These are phyloP conservation scores for Tulasnella sp. DNA, from an alignment of 768 basidiomycete genomes.

Conservation along the genomic window DNA sequence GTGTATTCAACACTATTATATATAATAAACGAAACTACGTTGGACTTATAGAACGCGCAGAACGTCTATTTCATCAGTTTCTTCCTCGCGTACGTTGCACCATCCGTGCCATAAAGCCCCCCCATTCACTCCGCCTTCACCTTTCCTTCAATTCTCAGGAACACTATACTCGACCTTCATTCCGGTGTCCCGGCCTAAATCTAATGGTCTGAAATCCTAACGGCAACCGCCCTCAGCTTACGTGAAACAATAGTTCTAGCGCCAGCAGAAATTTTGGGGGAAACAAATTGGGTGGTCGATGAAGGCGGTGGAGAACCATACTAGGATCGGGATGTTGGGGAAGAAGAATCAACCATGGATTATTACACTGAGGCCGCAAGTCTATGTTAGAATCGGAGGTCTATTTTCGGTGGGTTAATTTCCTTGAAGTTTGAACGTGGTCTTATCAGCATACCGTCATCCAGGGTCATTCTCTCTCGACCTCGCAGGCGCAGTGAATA, in stretches of 20 bases:
- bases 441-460: neutral
- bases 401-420: too few relatives aligned
- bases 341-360: neutral
- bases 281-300: neutral
- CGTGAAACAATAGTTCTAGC: too few relatives aligned
- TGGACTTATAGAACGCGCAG: too few relatives aligned
- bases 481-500: constrained; percentile 11
- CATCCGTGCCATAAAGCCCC: neutral
- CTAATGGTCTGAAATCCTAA: neutral
- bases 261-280: neutral
- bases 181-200: neutral
- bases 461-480: constrained; percentile 20
- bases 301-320: neutral
- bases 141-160: neutral
- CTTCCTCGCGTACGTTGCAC: neutral
- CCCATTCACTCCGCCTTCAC: neutral
- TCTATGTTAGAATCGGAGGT: neutral
- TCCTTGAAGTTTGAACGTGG: neutral
- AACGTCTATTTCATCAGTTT: too few relatives aligned
- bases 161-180: neutral
- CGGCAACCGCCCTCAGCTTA: neutral
- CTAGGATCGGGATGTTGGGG: neutral
- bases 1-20: too few relatives aligned
- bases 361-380: neutral
- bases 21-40: too few relatives aligned